These are phyloP conservation scores for Lathyrus aphaca DNA, from an alignment of 306 rosid species.

Conservation along the genomic window DNA sequence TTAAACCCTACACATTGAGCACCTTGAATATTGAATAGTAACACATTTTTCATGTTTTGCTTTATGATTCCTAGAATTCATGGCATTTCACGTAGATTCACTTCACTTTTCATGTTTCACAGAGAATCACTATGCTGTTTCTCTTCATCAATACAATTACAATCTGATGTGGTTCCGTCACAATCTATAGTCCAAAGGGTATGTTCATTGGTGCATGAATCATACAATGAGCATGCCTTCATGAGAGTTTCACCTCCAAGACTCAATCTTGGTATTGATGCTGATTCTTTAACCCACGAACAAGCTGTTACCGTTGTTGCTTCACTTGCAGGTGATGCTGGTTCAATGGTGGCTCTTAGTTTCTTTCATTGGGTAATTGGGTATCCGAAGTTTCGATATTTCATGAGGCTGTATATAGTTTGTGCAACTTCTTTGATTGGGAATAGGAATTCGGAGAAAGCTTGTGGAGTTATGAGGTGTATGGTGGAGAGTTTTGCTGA, in stretches of 20 bases:
- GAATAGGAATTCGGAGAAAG: slow-evolving; percentile 67
- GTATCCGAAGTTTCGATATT: slow-evolving; percentile 62
- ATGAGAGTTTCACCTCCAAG: slow-evolving; percentile 48
- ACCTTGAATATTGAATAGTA: no score
- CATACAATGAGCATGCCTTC: slow-evolving; percentile 54
- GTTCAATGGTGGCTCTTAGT: slow-evolving; percentile 76
- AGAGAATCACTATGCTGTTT: slow-evolving; percentile 41
- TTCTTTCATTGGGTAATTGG: slow-evolving; percentile 78
- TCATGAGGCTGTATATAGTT: slow-evolving; percentile 71
- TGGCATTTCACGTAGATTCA: slow-evolving; percentile 44
- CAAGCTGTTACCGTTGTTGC: slow-evolving; percentile 69
- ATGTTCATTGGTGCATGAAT: slow-evolving; percentile 64
- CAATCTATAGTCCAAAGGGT: slow-evolving; percentile 53
- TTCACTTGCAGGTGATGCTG: slow-evolving; percentile 69
- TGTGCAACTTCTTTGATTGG: slow-evolving; percentile 59
- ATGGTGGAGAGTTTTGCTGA: slow-evolving; percentile 69
- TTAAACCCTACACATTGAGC: slow-evolving; percentile 1
- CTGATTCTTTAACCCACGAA: slow-evolving; percentile 59
- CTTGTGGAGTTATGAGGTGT: slow-evolving; percentile 66
- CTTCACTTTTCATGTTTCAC: slow-evolving; percentile 28
- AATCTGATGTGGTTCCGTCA: slow-evolving; percentile 38
- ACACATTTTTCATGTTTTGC: slow-evolving; percentile 44
- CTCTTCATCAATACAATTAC: slow-evolving; percentile 23
- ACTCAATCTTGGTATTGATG: slow-evolving; percentile 55
- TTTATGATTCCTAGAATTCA: slow-evolving; percentile 47